These are phyloP conservation scores for Penicillium soppii DNA, from an alignment of 495 filamentous ascomycete species.

Conservation along the genomic window DNA sequence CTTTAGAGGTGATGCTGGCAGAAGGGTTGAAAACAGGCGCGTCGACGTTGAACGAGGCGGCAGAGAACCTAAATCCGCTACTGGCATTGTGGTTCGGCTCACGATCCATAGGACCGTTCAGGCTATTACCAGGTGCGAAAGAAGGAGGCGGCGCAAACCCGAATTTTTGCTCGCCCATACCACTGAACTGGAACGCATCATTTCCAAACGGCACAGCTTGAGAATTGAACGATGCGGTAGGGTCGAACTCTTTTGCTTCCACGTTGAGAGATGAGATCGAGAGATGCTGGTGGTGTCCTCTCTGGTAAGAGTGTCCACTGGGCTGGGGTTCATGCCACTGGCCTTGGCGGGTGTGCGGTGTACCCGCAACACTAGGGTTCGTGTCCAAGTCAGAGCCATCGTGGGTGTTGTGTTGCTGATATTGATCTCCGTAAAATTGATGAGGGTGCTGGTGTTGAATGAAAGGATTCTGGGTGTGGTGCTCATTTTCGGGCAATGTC, in stretches of 20 bases:
- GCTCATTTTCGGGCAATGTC: slow-evolving; percentile 33
- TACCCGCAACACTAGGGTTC: slow-evolving; percentile 71
- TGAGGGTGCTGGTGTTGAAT: slow-evolving; percentile 37
- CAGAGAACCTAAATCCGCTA: slow-evolving; percentile 70
- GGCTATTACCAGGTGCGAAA: slow-evolving; percentile 61
- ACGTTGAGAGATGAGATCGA: slow-evolving; percentile 82
- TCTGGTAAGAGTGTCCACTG: slow-evolving; percentile 38
- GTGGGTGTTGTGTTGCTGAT: slow-evolving; percentile 39
- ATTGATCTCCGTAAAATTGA: slow-evolving; percentile 37
- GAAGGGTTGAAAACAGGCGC: slow-evolving; percentile 76
- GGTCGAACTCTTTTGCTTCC: slow-evolving; percentile 84
- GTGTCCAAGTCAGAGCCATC: slow-evolving; percentile 72
- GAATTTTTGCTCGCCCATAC: slow-evolving; percentile 28
- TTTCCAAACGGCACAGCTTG: slow-evolving; percentile 55
- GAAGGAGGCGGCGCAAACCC: slow-evolving; percentile 68
- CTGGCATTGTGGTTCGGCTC: slow-evolving; percentile 30
- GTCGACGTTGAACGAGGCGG: slow-evolving; percentile 74
- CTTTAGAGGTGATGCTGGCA: slow-evolving; percentile 26
- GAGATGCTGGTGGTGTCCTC: slow-evolving; percentile 58
- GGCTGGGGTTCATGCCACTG: slow-evolving; percentile 43
- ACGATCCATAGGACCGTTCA: slow-evolving; percentile 9
- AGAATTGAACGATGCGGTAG: slow-evolving; percentile 60
- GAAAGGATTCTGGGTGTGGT: slow-evolving; percentile 24
- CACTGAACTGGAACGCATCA: slow-evolving; percentile 54
- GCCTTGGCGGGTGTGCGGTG: slow-evolving; percentile 48